Base-by-base conservation (phyloP, 805 yeast species). In the Schizosaccharomyces octosporus region DNA sequence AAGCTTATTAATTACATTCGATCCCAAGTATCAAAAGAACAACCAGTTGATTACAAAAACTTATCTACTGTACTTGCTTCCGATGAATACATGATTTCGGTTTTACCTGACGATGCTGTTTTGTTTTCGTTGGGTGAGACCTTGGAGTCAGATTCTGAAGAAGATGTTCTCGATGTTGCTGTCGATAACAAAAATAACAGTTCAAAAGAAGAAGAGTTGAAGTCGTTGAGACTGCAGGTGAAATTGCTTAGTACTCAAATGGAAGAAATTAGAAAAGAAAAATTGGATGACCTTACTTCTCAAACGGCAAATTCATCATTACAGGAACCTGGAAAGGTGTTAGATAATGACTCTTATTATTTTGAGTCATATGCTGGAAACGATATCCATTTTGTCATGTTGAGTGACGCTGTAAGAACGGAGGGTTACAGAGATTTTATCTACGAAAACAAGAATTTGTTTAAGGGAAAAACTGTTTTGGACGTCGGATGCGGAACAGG, bases 401-500 rank as follows among this genome's bases (percentile, higher is more conserved):
- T 87, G 67, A 88, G 87, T 72, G 95, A 87, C 72, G 78, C 84
- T 60, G 85, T 84, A 42, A 80, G 95, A 73, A 87, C 95, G 5
- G 73, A 85, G 62, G 79, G 88, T 31, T 87, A 87, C 73, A 76
- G 95, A 69, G 81, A 82, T 63, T 95, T 95, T 59, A 87, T 87
- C 72, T 79, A 81, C 74, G 84, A 84, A 70, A 87, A 87, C 75
- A 84, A 80, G 69, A 82, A 82, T 66, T 73, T 85, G 61, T 86
- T 87, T 75, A 84, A 85, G 69, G 95, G 80, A 70, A 87, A 87
- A 74, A 73, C 86, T 64, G 95, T 87, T n/a, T 74, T 87, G 63
- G 95, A 87, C 72, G 95, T 87, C 64, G 95, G 95, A 48, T 87
- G 95, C 73, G 95, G 95, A 67, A 87, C 95, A 24, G 95, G 95